phyloP scores from a whole-genome alignment of 78 protist species.

The Cavenderia fasciculata region DNA sequence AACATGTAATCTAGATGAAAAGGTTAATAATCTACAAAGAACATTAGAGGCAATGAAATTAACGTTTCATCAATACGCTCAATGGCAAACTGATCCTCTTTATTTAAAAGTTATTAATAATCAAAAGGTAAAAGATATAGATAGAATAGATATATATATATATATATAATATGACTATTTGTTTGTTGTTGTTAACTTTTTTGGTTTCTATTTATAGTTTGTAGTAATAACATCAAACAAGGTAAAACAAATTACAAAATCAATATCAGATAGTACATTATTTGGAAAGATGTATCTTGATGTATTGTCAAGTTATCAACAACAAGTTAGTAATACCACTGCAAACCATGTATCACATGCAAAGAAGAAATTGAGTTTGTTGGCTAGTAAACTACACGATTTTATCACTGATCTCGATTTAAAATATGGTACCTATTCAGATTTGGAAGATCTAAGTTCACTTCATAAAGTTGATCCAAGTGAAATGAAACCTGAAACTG shows the following conservation, averaged over 20 bases:
- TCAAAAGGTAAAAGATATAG: not conserved
- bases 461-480: not conserved
- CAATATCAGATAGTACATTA: conserved; percentile 37
- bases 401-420: conserved; percentile 36
- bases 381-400: conserved; percentile 30
- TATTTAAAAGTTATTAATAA: not conserved
- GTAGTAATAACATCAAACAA: not conserved
- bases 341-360: not conserved
- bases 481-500: not conserved
- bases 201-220: not conserved
- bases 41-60: conserved; percentile 34
- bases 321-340: not conserved
- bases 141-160: not conserved
- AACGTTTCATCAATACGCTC: conserved; percentile 52
- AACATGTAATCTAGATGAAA: conserved; percentile 30
- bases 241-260: conserved; percentile 29
- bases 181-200: not conserved
- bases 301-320: not conserved
- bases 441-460: conserved; percentile 26
- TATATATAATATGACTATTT: not conserved
- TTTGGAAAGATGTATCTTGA: conserved; percentile 52
- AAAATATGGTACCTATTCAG: conserved; percentile 36
- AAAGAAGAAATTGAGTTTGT: conserved; percentile 32
- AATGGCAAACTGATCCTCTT: conserved; percentile 44
- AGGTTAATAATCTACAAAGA: not conserved